Evolutionary conservation across 2,329 filamentous ascomycete genomes (phyloP).

Genomic region (Penicillium sp.): DNA sequence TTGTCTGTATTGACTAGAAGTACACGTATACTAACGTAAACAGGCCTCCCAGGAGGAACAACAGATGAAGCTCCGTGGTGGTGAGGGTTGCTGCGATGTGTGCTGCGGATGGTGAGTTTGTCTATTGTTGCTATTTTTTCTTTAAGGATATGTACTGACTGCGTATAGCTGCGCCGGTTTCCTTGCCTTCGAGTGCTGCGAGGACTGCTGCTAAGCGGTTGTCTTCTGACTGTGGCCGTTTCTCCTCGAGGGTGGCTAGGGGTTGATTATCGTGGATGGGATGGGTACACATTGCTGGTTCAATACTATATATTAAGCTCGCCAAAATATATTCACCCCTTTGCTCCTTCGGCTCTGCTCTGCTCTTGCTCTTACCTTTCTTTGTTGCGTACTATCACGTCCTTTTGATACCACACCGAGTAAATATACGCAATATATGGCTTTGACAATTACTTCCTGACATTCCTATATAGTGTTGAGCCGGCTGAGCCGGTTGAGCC

Average conservation of each 20-base stretch:
- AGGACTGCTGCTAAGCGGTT: constrained; percentile 27
- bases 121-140: not conserved
- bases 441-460: too few species aligned
- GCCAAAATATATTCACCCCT: not conserved
- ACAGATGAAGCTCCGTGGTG: constrained; percentile 28
- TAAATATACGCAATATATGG: not conserved
- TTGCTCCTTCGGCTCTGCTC: not conserved
- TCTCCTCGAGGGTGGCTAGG: not conserved
- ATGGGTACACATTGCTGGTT: not conserved
- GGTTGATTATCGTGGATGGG: not conserved
- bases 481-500: not conserved
- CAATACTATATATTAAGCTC: not conserved
- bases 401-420: not conserved
- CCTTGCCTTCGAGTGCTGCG: constrained; percentile 29
- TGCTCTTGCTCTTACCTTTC: not conserved
- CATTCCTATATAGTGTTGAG: not conserved
- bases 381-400: not conserved
- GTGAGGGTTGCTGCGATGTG: constrained; percentile 24
- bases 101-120: constrained; percentile 31
- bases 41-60: constrained; percentile 25
- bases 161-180: constrained; percentile 25
- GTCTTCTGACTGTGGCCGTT: not conserved
- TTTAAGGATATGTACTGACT: not conserved
- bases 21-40: constrained; percentile 18
- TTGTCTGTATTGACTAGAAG: constrained; percentile 11